Base-by-base conservation (phyloP, 1,139 yeast genomes). In the Scheffersomyces insectosa region DNA sequence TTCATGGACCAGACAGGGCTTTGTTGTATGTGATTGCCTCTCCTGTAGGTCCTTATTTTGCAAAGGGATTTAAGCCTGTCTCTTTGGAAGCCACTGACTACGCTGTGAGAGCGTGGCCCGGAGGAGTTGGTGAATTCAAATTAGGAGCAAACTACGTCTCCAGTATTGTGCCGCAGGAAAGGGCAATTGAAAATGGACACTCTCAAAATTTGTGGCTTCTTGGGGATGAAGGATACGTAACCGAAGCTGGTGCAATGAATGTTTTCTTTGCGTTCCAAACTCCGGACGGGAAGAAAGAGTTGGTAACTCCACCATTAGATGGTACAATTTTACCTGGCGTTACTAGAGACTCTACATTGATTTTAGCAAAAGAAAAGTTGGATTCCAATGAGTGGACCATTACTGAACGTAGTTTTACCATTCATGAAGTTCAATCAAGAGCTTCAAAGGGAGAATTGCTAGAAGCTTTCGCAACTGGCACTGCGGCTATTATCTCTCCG, bases 101-200 rank as follows among this genome's bases (percentile, higher is more conserved):
- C 56, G 96, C 96, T 38, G 93, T 91, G 23, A 85, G 98, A 72
- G 97, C 99, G 12, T 93, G 98, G 98, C 98, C 98, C 59, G 97
- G 97, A 60, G 99, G 98, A 65, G 90, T 84, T 51, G 99, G 99
- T 68, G 85, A 90, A 77, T 85, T 82, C 69, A 93, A 93, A 72
- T 80, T 93, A 58, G 99, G 99, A 66, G 98, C 97, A 47, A 93
- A 93, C 73, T 93, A 93, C 63, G 98, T 97, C 36, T 97, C 98
- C 44, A 88, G 97, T 66, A 81, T 91, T 60, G 77, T 80, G 60
- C 97, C 98, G 28, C 97, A 88, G 71, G 72, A 80, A 55, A 82
- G 83, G 68, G 98, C 99, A 40, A 96, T 96, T 41, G 60, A 75
- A 37, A 80, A 87, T 61, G 99, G 99, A 38, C 91, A 83, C 75